Conservation (phyloP, 139 green algal species). For the Zygnema circumcarinatum region DNA sequence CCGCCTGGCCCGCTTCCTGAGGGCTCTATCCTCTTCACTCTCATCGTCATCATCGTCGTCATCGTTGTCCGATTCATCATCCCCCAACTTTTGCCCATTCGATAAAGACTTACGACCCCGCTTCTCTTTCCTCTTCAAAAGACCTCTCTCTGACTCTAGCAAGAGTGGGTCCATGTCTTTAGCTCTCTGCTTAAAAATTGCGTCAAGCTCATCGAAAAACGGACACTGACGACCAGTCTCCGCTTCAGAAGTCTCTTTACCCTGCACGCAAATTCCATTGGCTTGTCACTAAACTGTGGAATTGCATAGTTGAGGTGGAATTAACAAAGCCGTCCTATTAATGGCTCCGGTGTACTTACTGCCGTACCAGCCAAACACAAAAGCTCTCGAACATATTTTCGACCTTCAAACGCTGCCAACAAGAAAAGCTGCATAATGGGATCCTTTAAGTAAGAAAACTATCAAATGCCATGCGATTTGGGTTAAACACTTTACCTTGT, state of each 20-base stretch:
- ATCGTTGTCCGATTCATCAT: conserved; percentile 25
- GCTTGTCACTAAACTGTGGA: too few species aligned
- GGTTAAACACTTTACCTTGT: too few species aligned
- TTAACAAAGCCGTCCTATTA: too few species aligned
- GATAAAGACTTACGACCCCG: not conserved
- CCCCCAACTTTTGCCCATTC: not conserved
- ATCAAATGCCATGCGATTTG: too few species aligned
- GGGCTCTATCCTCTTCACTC: conserved; percentile 19
- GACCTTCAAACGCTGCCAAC: too few species aligned
- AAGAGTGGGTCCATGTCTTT: conserved; percentile 47
- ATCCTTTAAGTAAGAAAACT: too few species aligned
- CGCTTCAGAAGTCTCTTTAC: conserved; percentile 23
- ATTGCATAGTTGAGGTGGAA: too few species aligned
- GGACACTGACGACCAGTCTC: conserved; percentile 28
- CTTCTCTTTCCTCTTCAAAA: conserved; percentile 3
- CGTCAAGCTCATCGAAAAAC: conserved; percentile 55
- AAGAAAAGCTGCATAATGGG: too few species aligned
- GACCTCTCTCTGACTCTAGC: conserved; percentile 17
- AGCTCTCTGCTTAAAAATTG: conserved; percentile 54
- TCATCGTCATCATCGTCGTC: conserved; percentile 49
- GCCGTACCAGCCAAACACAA: too few species aligned
- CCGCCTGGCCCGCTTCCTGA: conserved; percentile 14
- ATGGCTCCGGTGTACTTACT: too few species aligned
- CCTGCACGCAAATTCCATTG: too few species aligned
- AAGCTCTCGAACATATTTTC: too few species aligned